These are phyloP conservation scores for Marchantia paleacea DNA, from an alignment of 225 moss, liverwort and hornwort species.

Conservation along the genomic window DNA sequence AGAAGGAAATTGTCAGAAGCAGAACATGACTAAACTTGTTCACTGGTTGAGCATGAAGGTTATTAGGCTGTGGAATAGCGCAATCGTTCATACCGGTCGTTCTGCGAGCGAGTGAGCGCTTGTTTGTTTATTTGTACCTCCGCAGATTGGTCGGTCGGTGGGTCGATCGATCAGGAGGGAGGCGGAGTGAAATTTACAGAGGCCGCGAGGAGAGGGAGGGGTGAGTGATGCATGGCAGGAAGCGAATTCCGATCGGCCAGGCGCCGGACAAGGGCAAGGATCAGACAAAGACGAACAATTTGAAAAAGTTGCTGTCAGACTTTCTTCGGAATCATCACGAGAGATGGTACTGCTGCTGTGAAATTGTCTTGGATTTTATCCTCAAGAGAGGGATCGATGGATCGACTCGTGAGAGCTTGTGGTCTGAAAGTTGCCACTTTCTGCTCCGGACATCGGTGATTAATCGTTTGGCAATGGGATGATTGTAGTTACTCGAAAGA, in stretches of 20 bases:
- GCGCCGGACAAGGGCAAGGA: slow-evolving; percentile 47
- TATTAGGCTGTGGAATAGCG: no score
- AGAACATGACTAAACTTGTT: no score
- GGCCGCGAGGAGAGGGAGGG: neutral
- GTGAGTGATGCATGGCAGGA: slow-evolving; percentile 65
- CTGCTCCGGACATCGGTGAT: neutral
- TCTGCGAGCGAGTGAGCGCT: no score
- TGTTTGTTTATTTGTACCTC: no score
- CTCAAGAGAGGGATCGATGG: neutral
- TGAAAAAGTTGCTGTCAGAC: slow-evolving; percentile 42
- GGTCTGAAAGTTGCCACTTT: neutral
- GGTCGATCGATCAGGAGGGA: no score
- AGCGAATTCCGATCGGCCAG: slow-evolving; percentile 57
- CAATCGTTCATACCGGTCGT: no score
- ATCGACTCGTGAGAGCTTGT: neutral
- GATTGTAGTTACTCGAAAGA: slow-evolving; percentile 68
- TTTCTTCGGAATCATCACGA: slow-evolving; percentile 51
- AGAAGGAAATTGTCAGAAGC: no score
- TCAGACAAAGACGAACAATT: slow-evolving; percentile 39
- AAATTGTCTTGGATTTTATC: neutral
- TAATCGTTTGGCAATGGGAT: neutral
- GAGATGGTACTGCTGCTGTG: slow-evolving; percentile 42
- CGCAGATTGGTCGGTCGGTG: no score
- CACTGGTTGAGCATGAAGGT: no score
- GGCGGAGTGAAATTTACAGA: no score